Evolutionary conservation across 2,329 filamentous ascomycete species (phyloP).

Genomic region (Talaromyces atroroseus): DNA sequence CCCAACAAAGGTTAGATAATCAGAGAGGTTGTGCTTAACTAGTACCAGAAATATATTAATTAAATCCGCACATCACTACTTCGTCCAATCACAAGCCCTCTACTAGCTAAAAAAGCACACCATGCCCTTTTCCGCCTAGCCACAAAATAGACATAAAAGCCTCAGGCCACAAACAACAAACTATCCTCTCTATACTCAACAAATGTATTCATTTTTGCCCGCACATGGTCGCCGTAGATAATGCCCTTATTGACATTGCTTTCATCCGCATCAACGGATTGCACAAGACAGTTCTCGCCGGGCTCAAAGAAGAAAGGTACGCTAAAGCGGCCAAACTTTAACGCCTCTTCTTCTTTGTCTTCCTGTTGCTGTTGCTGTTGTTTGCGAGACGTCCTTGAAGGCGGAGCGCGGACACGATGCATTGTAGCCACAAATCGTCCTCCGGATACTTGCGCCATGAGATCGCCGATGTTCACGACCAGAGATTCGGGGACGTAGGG

Average conservation of each 20-base stretch:
- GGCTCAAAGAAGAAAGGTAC: slow-evolving; percentile 48
- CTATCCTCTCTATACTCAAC: slow-evolving; percentile 29
- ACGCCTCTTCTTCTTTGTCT: background rate
- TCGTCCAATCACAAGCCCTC: too few species aligned
- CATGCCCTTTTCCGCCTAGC: too few species aligned
- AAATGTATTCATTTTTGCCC: slow-evolving; percentile 42
- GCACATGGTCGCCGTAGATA: slow-evolving; percentile 39
- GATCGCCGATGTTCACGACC: slow-evolving; percentile 44
- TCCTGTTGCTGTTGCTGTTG: background rate
- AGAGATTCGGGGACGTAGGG: slow-evolving; percentile 38
- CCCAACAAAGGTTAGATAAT: too few species aligned
- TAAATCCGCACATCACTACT: too few species aligned
- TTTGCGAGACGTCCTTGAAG: background rate
- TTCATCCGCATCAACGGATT: slow-evolving; percentile 28
- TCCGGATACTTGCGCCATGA: slow-evolving; percentile 40
- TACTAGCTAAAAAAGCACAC: too few species aligned
- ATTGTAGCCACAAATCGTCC: slow-evolving; percentile 42
- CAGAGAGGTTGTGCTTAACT: too few species aligned
- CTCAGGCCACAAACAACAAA: background rate
- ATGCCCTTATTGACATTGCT: slow-evolving; percentile 20
- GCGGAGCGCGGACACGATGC: slow-evolving; percentile 38
- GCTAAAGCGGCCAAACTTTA: slow-evolving; percentile 32
- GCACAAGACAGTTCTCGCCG: slow-evolving; percentile 37
- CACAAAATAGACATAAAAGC: too few species aligned
- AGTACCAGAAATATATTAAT: too few species aligned